These are phyloP conservation scores for Mycena rebaudengoi DNA, from an alignment of 768 basidiomycete genomes.

Conservation along the genomic window DNA sequence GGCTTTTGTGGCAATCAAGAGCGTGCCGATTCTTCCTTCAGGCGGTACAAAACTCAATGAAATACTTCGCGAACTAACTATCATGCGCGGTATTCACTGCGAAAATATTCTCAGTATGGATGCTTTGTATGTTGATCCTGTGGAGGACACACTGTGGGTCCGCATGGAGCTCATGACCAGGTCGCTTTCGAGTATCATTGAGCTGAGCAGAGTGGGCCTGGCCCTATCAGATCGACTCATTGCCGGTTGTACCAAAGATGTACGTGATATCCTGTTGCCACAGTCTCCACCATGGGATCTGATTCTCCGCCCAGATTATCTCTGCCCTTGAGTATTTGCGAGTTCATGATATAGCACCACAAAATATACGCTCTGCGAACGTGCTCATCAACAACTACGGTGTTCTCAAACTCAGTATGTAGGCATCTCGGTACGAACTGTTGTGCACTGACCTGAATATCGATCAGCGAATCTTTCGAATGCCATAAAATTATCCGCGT, in stretches of 20 bases:
- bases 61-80: slow-evolving; percentile 50
- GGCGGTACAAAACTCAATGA: slow-evolving; percentile 52
- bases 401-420: slow-evolving; percentile 56
- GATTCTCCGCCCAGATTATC: slow-evolving; percentile 45
- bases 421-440: slow-evolving; percentile 23
- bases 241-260: slow-evolving; percentile 59
- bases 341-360: slow-evolving; percentile 55
- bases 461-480: slow-evolving; percentile 10
- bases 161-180: slow-evolving; percentile 71
- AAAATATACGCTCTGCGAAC: slow-evolving; percentile 67
- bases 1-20: slow-evolving; percentile 62
- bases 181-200: slow-evolving; percentile 63
- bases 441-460: background rate
- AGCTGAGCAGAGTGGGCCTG: slow-evolving; percentile 52
- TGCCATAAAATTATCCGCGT: background rate
- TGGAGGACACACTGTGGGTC: slow-evolving; percentile 58
- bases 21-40: slow-evolving; percentile 46
- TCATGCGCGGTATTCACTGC: slow-evolving; percentile 50
- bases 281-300: background rate
- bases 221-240: slow-evolving; percentile 54
- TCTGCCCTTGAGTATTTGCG: slow-evolving; percentile 55
- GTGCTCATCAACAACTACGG: slow-evolving; percentile 55
- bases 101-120: slow-evolving; percentile 56
- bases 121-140: slow-evolving; percentile 50
- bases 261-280: slow-evolving; percentile 37